phyloP scores from a whole-genome alignment of 2,329 filamentous ascomycete species.

The Pseudogymnoascus verrucosus region DNA sequence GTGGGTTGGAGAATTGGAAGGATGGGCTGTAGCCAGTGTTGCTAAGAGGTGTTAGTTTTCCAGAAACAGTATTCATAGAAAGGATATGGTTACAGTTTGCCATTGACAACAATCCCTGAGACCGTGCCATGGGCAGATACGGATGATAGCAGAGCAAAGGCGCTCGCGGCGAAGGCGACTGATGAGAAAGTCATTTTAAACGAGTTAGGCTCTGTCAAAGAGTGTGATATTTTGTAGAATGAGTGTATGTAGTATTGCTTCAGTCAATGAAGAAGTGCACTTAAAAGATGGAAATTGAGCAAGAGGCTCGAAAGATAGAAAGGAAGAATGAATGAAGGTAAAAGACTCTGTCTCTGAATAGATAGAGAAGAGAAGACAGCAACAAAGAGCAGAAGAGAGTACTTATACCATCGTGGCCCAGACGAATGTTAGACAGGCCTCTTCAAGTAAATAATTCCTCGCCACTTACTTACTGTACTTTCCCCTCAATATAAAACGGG shows the following conservation, averaged over 20 bases:
- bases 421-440: neutral
- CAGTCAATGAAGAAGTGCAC: constrained; percentile 21
- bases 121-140: constrained; percentile 29
- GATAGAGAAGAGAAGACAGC: neutral
- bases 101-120: constrained; percentile 22
- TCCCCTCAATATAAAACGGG: neutral
- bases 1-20: constrained; percentile 21
- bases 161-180: constrained; percentile 17
- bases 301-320: neutral
- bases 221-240: constrained; percentile 12
- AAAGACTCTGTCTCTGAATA: neutral
- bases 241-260: constrained; percentile 16
- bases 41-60: constrained; percentile 13
- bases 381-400: neutral
- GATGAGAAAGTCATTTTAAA: constrained; percentile 24
- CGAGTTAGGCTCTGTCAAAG: constrained; percentile 10
- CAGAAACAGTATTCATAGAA: neutral
- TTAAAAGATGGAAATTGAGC: neutral
- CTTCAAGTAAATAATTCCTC: neutral
- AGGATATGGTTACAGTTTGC: constrained; percentile 17
- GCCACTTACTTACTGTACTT: neutral
- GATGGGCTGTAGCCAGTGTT: constrained; percentile 26
- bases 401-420: neutral
- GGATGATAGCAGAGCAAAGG: constrained; percentile 20
- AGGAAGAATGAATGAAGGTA: neutral